These are phyloP conservation scores for Protomyces arabidopsidicola DNA, from an alignment of 1,139 yeast species.

Conservation along the genomic window DNA sequence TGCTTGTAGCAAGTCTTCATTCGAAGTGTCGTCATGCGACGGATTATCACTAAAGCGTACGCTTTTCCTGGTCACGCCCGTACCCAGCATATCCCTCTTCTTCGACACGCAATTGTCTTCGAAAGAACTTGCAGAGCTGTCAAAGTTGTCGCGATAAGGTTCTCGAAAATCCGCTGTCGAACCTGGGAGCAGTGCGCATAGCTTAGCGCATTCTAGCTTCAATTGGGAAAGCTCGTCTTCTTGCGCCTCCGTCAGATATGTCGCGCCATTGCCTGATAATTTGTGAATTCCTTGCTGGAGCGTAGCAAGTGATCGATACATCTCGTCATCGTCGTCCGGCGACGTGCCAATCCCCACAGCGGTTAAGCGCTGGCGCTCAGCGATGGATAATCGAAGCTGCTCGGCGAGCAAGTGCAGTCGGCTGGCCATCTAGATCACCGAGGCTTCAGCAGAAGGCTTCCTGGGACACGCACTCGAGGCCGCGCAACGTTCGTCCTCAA, in stretches of 20 bases:
- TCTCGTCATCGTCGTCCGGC: slow-evolving; percentile 19
- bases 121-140: neutral
- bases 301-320: slow-evolving; percentile 3
- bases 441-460: no score
- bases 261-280: slow-evolving; percentile 5
- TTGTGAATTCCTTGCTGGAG: slow-evolving; percentile 1
- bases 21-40: slow-evolving; percentile 36
- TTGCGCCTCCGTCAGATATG: slow-evolving; percentile 2
- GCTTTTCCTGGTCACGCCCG: slow-evolving; percentile 40
- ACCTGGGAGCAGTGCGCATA: neutral
- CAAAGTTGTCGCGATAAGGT: neutral
- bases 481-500: no score
- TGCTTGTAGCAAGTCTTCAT: slow-evolving; percentile 49
- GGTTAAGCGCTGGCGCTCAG: slow-evolving; percentile 16
- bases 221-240: slow-evolving; percentile 4
- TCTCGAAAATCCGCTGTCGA: neutral
- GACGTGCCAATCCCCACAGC: neutral
- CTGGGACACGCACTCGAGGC: no score
- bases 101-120: neutral
- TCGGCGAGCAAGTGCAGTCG: slow-evolving; percentile 8
- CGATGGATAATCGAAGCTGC: slow-evolving; percentile 7
- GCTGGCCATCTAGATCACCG: neutral
- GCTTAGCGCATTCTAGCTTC: neutral
- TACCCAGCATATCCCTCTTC: no score
- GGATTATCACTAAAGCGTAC: slow-evolving; percentile 53